phyloP scores from a whole-genome alignment of 352 stramenopile genomes.

The Nothophytophthora sp. region DNA sequence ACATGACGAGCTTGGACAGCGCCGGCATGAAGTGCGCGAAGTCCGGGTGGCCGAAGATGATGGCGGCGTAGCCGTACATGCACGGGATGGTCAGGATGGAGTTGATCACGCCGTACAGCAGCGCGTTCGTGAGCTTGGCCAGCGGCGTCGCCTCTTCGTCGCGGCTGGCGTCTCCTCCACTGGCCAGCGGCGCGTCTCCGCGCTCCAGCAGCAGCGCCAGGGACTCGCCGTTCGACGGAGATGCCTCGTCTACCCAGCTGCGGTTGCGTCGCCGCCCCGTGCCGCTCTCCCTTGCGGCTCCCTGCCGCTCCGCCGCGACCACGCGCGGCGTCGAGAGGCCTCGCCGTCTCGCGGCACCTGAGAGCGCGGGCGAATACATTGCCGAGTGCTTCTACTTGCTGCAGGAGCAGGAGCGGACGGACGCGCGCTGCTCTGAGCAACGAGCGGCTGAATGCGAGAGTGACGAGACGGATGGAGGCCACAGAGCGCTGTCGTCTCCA shows the following conservation, averaged over 20 bases:
- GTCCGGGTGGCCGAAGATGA: slow-evolving; percentile 95
- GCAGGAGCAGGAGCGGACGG: no score
- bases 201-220: slow-evolving; percentile 32
- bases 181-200: slow-evolving; percentile 2
- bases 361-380: neutral
- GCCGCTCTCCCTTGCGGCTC: no score
- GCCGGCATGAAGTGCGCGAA: slow-evolving; percentile 87
- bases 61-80: slow-evolving; percentile 95
- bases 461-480: no score
- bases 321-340: no score
- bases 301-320: no score
- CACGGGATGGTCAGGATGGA: slow-evolving; percentile 94
- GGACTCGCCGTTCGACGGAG: slow-evolving; percentile 22
- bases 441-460: no score
- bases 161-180: neutral
- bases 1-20: slow-evolving; percentile 96
- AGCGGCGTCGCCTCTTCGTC: neutral
- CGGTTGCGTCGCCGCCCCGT: slow-evolving; percentile 28
- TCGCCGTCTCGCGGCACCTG: neutral
- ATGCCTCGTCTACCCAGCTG: slow-evolving; percentile 37
- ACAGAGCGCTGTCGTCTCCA: no score
- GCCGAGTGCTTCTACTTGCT: neutral
- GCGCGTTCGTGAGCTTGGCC: slow-evolving; percentile 57
- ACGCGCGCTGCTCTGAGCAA: no score
- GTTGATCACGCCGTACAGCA: slow-evolving; percentile 92